phyloP scores from a whole-genome alignment of 2,329 filamentous ascomycete species.

The Calonectria hawksworthii region DNA sequence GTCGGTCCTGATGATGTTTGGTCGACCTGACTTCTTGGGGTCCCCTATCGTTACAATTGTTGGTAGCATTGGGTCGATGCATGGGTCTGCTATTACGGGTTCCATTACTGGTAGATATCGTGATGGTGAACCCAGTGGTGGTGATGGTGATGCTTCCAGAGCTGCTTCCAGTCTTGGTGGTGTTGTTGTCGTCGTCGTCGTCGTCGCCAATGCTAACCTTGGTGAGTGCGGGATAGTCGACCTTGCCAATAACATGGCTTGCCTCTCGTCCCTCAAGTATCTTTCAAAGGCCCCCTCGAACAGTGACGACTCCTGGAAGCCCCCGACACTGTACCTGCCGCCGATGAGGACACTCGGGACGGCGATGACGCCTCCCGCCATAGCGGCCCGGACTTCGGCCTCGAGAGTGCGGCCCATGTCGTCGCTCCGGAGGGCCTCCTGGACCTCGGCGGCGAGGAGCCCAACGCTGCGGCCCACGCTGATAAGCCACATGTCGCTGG shows the following conservation, averaged over 20 bases:
- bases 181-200: background rate
- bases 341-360: constrained; percentile 84
- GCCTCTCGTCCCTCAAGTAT: constrained; percentile 51
- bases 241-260: background rate
- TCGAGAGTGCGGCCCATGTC: constrained; percentile 48
- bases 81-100: background rate
- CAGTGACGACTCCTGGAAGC: constrained; percentile 76
- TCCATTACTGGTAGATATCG: background rate
- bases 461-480: constrained; percentile 49
- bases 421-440: constrained; percentile 47
- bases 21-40: background rate
- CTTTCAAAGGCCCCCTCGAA: constrained; percentile 78
- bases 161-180: background rate
- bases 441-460: constrained; percentile 47
- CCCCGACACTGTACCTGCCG: constrained; percentile 76
- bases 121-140: background rate
- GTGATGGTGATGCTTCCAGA: background rate
- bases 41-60: background rate
- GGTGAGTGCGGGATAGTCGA: background rate
- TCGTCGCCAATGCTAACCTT: background rate
- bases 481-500: constrained; percentile 56
- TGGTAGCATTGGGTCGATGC: background rate
- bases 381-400: constrained; percentile 47
- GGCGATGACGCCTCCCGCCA: constrained; percentile 64
- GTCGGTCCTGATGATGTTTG: background rate